Evolutionary conservation across 345 rosid species (phyloP).

Genomic region (Linum trigynum): DNA sequence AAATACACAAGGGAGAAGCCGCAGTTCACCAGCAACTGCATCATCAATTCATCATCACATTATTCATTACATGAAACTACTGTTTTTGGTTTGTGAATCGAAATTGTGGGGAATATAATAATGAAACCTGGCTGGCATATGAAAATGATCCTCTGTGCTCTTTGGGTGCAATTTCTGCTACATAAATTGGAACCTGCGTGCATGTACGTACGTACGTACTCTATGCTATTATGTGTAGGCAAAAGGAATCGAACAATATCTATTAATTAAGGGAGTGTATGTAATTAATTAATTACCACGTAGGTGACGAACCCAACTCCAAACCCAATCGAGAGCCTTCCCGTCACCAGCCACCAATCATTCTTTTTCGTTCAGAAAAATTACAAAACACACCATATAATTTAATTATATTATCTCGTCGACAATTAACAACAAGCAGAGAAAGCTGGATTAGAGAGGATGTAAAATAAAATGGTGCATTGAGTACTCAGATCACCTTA

Average conservation of each 20-base stretch:
- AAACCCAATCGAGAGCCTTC: conserved; percentile 34
- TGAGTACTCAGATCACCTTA: conserved; percentile 26
- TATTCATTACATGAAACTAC: too few relatives aligned
- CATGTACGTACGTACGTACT: too few relatives aligned
- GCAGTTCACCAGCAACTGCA: conserved; percentile 7
- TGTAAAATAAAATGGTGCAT: neutral
- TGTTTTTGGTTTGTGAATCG: too few relatives aligned
- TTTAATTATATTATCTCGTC: too few relatives aligned
- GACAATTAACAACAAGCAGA: too few relatives aligned
- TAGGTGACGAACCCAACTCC: conserved; percentile 38
- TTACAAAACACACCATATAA: too few relatives aligned
- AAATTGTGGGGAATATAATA: too few relatives aligned
- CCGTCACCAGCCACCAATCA: conserved; percentile 32
- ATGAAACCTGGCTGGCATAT: conserved; percentile 17
- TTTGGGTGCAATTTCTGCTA: conserved; percentile 39
- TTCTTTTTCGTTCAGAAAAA: conserved; percentile 10
- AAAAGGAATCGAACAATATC: too few relatives aligned
- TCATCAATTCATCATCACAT: too few relatives aligned
- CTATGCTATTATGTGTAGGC: too few relatives aligned
- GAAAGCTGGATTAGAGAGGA: too few relatives aligned
- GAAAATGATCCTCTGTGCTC: conserved; percentile 24
- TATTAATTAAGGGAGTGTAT: too few relatives aligned
- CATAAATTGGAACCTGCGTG: conserved; percentile 32
- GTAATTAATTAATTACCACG: conserved; percentile 23
- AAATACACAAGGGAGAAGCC: conserved; percentile 17